Percentiles rank a stretch among this genome's conserved stretches.
phyloP scores from a whole-genome alignment of 768 basidiomycete genomes.

The Collybia mongolica region DNA sequence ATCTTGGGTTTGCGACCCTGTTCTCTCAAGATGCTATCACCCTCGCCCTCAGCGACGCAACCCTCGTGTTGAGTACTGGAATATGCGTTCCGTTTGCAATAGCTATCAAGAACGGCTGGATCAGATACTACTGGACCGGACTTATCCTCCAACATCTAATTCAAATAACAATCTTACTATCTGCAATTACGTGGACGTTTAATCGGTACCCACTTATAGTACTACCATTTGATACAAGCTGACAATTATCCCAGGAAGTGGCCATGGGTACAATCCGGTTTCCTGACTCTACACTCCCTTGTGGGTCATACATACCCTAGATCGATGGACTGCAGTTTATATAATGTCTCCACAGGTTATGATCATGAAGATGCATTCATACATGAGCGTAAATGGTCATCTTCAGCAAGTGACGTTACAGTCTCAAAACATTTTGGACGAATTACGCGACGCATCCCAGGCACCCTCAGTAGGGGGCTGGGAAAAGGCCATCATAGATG shows the following conservation, averaged over 20 bases:
- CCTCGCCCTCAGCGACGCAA: slow-evolving; percentile 80
- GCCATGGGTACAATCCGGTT: slow-evolving; percentile 98
- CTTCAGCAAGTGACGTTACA: slow-evolving; percentile 56
- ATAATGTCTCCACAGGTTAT: slow-evolving; percentile 47
- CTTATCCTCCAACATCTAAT: slow-evolving; percentile 75
- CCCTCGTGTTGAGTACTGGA: slow-evolving; percentile 75
- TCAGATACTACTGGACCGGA: slow-evolving; percentile 78
- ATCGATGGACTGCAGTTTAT: background rate
- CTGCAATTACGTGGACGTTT: slow-evolving; percentile 87
- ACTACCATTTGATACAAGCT: background rate
- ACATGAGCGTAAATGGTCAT: slow-evolving; percentile 85
- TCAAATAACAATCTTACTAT: slow-evolving; percentile 71
- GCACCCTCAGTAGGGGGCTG: slow-evolving; percentile 55
- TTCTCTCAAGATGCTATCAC: slow-evolving; percentile 84
- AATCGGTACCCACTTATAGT: slow-evolving; percentile 50
- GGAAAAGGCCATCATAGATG: slow-evolving; percentile 56
- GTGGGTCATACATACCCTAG: slow-evolving; percentile 35
- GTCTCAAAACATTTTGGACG: slow-evolving; percentile 37
- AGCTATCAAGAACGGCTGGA: slow-evolving; percentile 74
- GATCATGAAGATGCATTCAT: slow-evolving; percentile 98
- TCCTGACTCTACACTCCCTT: slow-evolving; percentile 82
- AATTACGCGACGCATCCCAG: slow-evolving; percentile 46
- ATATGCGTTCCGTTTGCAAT: slow-evolving; percentile 84
- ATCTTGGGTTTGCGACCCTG: slow-evolving; percentile 78
- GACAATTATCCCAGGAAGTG: slow-evolving; percentile 60